Base-by-base conservation (phyloP, 306 rosid species). In the Luffa acutangula region DNA sequence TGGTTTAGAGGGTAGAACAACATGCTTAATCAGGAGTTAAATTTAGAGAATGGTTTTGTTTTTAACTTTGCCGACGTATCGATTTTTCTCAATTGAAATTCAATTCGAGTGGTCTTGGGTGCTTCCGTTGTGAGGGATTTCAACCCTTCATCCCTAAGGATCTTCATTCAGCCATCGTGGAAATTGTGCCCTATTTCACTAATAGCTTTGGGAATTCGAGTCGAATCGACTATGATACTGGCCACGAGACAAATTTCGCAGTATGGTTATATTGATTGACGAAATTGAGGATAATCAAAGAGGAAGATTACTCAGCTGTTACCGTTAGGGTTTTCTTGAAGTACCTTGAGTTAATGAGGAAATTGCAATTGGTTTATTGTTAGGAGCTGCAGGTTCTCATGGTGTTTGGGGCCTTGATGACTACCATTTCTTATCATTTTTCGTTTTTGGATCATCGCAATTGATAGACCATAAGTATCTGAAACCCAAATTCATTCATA, bases 331-430 rank as follows among this genome's bases (percentile, higher is more conserved):
- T 59, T 21, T 77, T 77, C 25, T 57, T 77, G 33, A 58, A 58
- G 70, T 62, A 77, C 45, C 71, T 57, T n/a, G 66, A 77, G 18
- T 43, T 59, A 46, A 59, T 62, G 80, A 77, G 80, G 71, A 59
- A 91, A 81, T 81, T 59, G 80, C 71, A 42, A 10, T 17, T 77
- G 80, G 72, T 85, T 79, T 96, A 96, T 79, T 86, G 83, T 75
- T 80, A 93, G 79, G 99, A 96, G 76, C 99, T 10, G 98, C 99
- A 0, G 99, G 99, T 33, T 93, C 99, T 0, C 99, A 95, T 69
- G 98, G 99, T 4, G 99, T 95, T 31, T 95, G 99, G 98, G 99
- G 99, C 5, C 97, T 93, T 2, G 99, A 95, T 64, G 99, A 95
- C 78, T 93, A 93, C 31, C 97, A 93, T 77, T 93, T 95, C 80